Percentiles rank a stretch among this genome's conserved stretches.
Conservation (phyloP, 2,329 filamentous ascomycete genomes). For the Phyllosticta capitalensis region DNA sequence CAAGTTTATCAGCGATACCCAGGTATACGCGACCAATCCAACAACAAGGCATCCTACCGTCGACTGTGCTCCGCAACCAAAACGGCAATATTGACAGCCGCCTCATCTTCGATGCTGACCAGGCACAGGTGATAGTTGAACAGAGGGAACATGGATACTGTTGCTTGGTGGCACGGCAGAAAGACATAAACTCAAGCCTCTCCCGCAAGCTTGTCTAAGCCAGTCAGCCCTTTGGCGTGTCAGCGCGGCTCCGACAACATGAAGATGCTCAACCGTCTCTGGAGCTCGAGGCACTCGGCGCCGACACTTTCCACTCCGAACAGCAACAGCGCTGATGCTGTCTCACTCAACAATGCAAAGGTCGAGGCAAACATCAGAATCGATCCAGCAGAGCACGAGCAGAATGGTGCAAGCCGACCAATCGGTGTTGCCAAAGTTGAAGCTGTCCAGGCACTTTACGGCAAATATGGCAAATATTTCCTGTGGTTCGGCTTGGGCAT, state of each 20-base stretch:
- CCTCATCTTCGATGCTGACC: not conserved
- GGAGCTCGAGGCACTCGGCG: not conserved
- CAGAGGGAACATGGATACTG: not conserved
- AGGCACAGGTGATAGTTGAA: not conserved
- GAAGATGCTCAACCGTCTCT: not conserved
- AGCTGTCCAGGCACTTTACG: slow-evolving; percentile 21
- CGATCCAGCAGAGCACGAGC: not conserved
- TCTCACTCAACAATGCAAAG: not conserved
- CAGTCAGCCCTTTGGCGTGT: not conserved
- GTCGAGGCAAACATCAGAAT: not conserved
- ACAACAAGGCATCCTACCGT: not conserved
- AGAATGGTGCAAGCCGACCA: slow-evolving; percentile 13
- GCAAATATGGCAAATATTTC: slow-evolving; percentile 21
- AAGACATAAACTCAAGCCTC: not conserved
- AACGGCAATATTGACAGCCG: not conserved
- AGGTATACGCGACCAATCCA: not conserved
- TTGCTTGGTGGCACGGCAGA: not conserved
- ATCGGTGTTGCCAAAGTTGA: slow-evolving; percentile 19
- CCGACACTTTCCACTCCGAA: not conserved
- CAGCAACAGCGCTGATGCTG: not conserved
- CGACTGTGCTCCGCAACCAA: not conserved
- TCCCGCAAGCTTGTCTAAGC: not conserved
- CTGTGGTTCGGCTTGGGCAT: slow-evolving; percentile 7
- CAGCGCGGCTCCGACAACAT: not conserved
- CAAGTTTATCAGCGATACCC: not conserved